phyloP scores from a whole-genome alignment of 2,329 filamentous ascomycete genomes.

The Daldinia eschscholtzii region DNA sequence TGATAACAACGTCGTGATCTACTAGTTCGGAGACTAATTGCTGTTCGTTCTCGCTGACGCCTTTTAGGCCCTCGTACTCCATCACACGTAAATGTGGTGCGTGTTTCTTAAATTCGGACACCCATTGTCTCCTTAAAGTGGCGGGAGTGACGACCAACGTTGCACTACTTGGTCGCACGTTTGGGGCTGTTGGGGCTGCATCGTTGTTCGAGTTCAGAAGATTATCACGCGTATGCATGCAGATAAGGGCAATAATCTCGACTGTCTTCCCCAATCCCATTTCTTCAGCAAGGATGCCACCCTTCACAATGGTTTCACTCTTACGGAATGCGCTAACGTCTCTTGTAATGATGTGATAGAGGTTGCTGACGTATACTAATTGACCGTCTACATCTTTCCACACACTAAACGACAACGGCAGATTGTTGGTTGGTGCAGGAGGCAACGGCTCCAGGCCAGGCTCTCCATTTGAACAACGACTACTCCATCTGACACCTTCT shows the following conservation, averaged over 20 bases:
- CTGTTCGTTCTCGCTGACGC: constrained; percentile 53
- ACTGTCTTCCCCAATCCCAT: constrained; percentile 88
- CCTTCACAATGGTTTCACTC: constrained; percentile 59
- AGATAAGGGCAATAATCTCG: constrained; percentile 78
- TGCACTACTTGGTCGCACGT: constrained; percentile 64
- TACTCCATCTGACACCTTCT: constrained; percentile 69
- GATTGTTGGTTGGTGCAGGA: constrained; percentile 32
- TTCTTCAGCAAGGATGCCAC: constrained; percentile 81
- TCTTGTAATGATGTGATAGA: constrained; percentile 70
- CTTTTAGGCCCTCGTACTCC: constrained; percentile 66
- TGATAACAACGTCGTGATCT: constrained; percentile 70
- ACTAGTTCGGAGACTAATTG: constrained; percentile 61
- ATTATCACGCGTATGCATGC: constrained; percentile 66
- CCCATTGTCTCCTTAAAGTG: constrained; percentile 71
- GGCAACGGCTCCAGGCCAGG: constrained; percentile 48
- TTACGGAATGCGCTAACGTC: constrained; percentile 61
- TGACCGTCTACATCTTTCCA: constrained; percentile 61
- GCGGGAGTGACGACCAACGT: constrained; percentile 73
- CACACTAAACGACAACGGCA: constrained; percentile 60
- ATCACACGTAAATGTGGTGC: constrained; percentile 69
- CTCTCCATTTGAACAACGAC: constrained; percentile 29
- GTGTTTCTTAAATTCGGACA: constrained; percentile 69
- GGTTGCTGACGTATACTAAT: constrained; percentile 61
- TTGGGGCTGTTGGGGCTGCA: constrained; percentile 56
- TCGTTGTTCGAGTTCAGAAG: constrained; percentile 50